These are phyloP conservation scores for Wickerhamiella infanticola DNA, from an alignment of 1,139 yeast genomes.

Conservation along the genomic window DNA sequence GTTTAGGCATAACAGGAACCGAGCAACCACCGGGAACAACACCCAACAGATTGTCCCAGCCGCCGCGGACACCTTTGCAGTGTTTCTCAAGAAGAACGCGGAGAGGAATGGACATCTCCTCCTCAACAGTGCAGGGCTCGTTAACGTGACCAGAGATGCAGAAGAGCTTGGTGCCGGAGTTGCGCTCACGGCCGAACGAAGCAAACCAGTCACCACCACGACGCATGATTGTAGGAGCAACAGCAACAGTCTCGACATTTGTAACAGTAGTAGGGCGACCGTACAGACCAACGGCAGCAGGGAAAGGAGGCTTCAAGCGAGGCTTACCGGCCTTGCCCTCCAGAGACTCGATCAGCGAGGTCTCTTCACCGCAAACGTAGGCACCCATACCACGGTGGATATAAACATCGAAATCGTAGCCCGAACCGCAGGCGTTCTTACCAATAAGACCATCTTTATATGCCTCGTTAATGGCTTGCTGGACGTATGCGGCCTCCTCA, in stretches of 20 bases:
- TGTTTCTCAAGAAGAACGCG: slow-evolving; percentile 69
- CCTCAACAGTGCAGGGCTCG: slow-evolving; percentile 85
- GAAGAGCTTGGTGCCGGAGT: slow-evolving; percentile 64
- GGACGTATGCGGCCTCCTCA: slow-evolving; percentile 57
- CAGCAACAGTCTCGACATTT: slow-evolving; percentile 79
- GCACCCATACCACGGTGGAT: slow-evolving; percentile 90
- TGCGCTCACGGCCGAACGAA: slow-evolving; percentile 69
- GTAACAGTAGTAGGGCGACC: slow-evolving; percentile 86
- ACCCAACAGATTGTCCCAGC: slow-evolving; percentile 80
- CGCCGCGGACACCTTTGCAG: slow-evolving; percentile 82
- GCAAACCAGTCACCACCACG: slow-evolving; percentile 84
- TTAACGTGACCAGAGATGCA: slow-evolving; percentile 84
- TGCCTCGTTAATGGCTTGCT: slow-evolving; percentile 73
- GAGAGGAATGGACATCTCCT: slow-evolving; percentile 80
- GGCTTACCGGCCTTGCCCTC: slow-evolving; percentile 92
- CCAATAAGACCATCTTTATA: slow-evolving; percentile 67
- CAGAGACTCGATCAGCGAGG: slow-evolving; percentile 69
- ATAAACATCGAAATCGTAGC: slow-evolving; percentile 66
- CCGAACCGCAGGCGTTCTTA: slow-evolving; percentile 74
- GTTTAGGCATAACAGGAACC: slow-evolving; percentile 62
- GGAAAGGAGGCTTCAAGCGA: slow-evolving; percentile 85
- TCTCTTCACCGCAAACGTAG: slow-evolving; percentile 81
- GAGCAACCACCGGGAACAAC: slow-evolving; percentile 84
- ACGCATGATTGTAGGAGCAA: slow-evolving; percentile 74
- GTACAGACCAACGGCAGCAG: slow-evolving; percentile 81